Evolutionary conservation across 2,329 filamentous ascomycete species (phyloP), one percentile per base, ranked within the genome.

Genomic region (Diaporthe eres): DNA sequence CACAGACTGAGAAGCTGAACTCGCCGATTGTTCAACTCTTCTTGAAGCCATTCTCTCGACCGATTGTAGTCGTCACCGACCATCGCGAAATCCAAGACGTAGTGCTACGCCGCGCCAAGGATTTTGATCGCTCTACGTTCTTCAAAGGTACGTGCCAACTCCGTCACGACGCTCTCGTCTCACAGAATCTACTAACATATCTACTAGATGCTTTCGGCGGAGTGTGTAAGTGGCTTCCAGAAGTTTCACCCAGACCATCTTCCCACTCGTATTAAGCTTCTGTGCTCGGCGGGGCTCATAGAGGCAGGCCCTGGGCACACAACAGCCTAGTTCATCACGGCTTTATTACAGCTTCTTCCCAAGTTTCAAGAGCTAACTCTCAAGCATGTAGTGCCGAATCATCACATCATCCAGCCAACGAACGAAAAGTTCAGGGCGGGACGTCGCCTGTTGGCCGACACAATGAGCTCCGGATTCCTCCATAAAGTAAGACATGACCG

Each of bases 1-100:
- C 31, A 15, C 74, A 77, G 42, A 22, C 55, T 10, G 17, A 47
- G 31, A 53, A 65, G 28, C 47, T 73, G 67, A 49, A 57, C 37
- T 70, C 76, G 10, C 75, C 78, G 31, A 28, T 79, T n/a, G 49
- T 72, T 12, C 78, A 79, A 63, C 55, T 76, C 25, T 79, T 79
- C 65, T 28, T 78, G 49, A 55, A 71, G n/a, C 77, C 78, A 1
- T 68, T 75, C 28, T 31, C 17, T 19, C 68, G 49, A 65, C 74
- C 78, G 9, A 53, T 53, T 4, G 75, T 78, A n/a, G 28, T 76
- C 34, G 31, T 79, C 5, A 71, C 74, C 42, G 78, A 78, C 31
- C 72, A 65, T 34, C 72, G 75, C 17, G 77, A 78, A 25, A 37
- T 39, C 17, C 75, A 78, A 7, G 77, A 79, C 42, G 53, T 79